phyloP scores from a whole-genome alignment of 2,329 filamentous ascomycete genomes.

The Pestalotiopsis sp. region DNA sequence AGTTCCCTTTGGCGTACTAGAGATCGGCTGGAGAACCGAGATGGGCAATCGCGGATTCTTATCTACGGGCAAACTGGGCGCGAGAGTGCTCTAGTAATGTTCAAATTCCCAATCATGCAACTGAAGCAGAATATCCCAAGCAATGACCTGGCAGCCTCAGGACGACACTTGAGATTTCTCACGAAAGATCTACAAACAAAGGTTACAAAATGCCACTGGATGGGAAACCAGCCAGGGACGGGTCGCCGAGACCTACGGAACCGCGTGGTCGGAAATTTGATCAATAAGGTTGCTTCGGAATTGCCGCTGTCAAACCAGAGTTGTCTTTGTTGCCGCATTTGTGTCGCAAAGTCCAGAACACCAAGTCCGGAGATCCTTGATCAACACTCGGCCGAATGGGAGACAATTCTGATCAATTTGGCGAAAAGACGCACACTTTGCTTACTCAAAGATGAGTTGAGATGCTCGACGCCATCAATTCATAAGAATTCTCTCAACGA shows the following conservation, averaged over 20 bases:
- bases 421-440: too few species aligned
- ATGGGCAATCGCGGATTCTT: slow-evolving; percentile 90
- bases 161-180: too few species aligned
- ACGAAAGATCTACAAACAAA: too few species aligned
- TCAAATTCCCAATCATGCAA: background rate
- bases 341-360: background rate
- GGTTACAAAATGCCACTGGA: too few species aligned
- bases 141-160: slow-evolving; percentile 17
- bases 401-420: too few species aligned
- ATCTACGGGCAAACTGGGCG: slow-evolving; percentile 80
- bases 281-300: background rate
- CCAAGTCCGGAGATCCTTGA: background rate
- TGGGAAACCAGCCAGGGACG: too few species aligned
- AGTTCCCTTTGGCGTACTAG: slow-evolving; percentile 76
- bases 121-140: background rate
- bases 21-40: slow-evolving; percentile 84
- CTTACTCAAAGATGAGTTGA: too few species aligned
- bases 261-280: background rate
- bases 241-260: too few species aligned
- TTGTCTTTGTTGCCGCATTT: too few species aligned
- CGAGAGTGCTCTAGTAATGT: slow-evolving; percentile 40
- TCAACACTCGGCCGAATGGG: background rate
- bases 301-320: background rate
- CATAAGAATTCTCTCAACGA: too few species aligned
- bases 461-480: too few species aligned